Evolutionary conservation across 495 filamentous ascomycete species (phyloP), one percentile per base, ranked within the genome.

Genomic region (Pseudomonodictys pantanalensis): DNA sequence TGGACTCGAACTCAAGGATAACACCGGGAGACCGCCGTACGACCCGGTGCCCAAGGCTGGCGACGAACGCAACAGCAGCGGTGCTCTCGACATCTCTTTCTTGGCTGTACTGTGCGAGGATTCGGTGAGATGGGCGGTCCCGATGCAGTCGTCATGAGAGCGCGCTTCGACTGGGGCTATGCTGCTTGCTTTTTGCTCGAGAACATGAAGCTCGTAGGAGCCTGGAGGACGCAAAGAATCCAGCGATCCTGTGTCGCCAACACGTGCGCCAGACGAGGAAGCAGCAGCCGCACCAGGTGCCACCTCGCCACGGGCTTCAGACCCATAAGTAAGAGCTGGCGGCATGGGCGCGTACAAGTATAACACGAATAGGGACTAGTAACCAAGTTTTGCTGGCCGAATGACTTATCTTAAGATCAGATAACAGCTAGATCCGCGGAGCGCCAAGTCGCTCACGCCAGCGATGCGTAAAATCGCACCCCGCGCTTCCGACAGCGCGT

Each of bases 31-130:
- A n/a, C 60, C 65, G n/a, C 65, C 60, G 44, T 68, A 68, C 6
- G 65, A 68, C 20, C 65, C 65, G n/a, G 65, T 64, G 38, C 65
- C 65, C 47, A 56, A 52, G 3, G 65, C 65, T n/a, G 65, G 65
- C 9, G 65, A 68, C 15, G 65, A 68, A 22, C 65, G 55, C 46
- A 68, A 50, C 5, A 68, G 56, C 20, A 68, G 52, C 45, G 65
- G 65, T 7, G 56, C 53, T 44, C 65, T 60, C n/a, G 65, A 68
- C 65, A 68, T 68, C 10, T 62, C 32, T 26, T 46, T 20, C 29
- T 49, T 24, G 23, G 46, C 50, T 8, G 48, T 5, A 49, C 50
- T 20, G 15, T 2, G n/a, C 7, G 53, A 52, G 23, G 44, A 24
- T 24, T 49, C 26, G 5, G 49, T 32, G 39, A 25, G 29, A 23